Conservation (phyloP, 1,284 basidiomycete species). For the Apiotrichum sp. region DNA sequence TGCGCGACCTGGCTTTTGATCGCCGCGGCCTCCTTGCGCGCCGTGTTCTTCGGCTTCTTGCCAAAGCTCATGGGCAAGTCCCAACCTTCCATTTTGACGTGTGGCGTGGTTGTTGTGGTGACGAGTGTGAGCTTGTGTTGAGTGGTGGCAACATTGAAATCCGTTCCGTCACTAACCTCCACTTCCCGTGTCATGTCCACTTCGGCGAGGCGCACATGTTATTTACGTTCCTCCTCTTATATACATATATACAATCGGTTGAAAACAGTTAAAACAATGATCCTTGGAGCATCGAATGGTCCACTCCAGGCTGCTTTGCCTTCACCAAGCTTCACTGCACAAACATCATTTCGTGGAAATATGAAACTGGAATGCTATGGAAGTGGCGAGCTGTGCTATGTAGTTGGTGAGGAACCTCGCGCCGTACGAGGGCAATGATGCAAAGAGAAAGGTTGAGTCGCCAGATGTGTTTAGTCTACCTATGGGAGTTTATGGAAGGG, state of each 20-base stretch:
- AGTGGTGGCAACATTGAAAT: neutral
- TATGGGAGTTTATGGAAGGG: conserved; percentile 17
- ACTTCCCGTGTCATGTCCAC: too few species aligned
- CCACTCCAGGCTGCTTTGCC: too few species aligned
- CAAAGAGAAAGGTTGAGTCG: conserved; percentile 4
- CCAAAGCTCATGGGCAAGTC: conserved; percentile 48
- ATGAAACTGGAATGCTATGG: conserved; percentile 17
- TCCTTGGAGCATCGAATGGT: too few species aligned
- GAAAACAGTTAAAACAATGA: too few species aligned
- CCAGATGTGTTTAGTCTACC: conserved; percentile 17
- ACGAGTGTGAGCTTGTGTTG: too few species aligned
- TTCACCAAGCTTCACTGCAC: conserved; percentile 4
- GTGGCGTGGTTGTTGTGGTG: neutral
- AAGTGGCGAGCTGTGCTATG: conserved; percentile 10
- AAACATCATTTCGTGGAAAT: conserved; percentile 5
- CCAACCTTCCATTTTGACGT: conserved; percentile 41
- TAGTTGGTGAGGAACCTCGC: conserved; percentile 9
- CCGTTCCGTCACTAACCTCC: neutral
- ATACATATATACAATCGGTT: too few species aligned
- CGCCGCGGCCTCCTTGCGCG: neutral
- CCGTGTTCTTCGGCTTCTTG: conserved; percentile 41
- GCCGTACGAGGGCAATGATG: conserved; percentile 13
- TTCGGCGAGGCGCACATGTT: too few species aligned
- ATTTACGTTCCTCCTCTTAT: too few species aligned
- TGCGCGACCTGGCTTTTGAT: conserved; percentile 39